These are phyloP conservation scores for Mucor lusitanicus DNA, from an alignment of 371 early-diverging fungal genomes.

Conservation along the genomic window DNA sequence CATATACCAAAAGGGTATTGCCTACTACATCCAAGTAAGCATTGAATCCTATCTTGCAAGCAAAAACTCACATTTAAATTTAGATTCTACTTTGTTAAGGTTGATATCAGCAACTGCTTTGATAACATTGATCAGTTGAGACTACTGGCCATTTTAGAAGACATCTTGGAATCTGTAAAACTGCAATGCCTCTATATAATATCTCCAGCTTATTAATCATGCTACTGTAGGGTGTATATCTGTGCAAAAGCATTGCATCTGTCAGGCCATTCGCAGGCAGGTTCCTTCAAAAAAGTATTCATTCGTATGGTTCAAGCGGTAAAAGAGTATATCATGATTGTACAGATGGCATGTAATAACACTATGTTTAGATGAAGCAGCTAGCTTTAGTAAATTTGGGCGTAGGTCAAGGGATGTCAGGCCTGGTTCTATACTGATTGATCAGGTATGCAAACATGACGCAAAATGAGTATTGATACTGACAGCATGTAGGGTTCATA, in stretches of 20 bases:
- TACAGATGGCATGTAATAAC: not conserved
- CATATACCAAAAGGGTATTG: conserved; percentile 36
- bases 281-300: not conserved
- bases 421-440: conserved; percentile 4
- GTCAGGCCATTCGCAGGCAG: not conserved
- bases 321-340: not conserved
- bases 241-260: not conserved
- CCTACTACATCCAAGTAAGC: conserved; percentile 8
- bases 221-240: not conserved
- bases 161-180: conserved; percentile 13
- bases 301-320: not conserved
- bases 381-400: not conserved
- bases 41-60: not conserved
- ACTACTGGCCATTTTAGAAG: conserved; percentile 61
- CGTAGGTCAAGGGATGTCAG: not conserved
- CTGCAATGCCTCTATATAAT: not conserved
- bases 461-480: not conserved
- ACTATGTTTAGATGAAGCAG: not conserved
- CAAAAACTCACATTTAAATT: not conserved
- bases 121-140: conserved; percentile 77
- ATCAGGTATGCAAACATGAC: conserved; percentile 5
- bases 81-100: conserved; percentile 76
- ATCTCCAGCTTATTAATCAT: not conserved
- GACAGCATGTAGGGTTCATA: not conserved
- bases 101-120: conserved; percentile 78